Conservation (phyloP, 1,284 basidiomycete species). For the Austroboletus novae-zelandiae region DNA sequence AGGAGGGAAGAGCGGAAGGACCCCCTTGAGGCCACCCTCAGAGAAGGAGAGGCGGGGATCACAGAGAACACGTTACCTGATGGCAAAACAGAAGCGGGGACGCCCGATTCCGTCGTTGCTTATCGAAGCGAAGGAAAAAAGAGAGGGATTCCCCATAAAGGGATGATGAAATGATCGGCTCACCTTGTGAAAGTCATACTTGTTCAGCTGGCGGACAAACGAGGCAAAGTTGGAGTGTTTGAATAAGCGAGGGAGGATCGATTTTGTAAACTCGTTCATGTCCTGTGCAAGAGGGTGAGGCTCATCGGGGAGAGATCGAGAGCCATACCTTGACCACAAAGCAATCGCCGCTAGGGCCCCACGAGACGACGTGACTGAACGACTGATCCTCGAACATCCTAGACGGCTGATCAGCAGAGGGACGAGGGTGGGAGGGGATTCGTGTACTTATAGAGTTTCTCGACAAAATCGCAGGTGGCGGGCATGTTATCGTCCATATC, state of each 20-base stretch:
- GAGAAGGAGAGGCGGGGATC: constrained; percentile 11
- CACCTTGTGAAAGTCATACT: constrained; percentile 98
- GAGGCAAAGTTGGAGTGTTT: constrained; percentile 97
- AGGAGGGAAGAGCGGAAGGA: background rate
- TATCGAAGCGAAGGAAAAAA: constrained; percentile 5
- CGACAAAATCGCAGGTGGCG: constrained; percentile 88
- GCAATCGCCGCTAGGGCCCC: constrained; percentile 84
- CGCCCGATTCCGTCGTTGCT: constrained; percentile 12
- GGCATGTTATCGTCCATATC: constrained; percentile 62
- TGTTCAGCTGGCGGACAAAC: constrained; percentile 95
- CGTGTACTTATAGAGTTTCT: constrained; percentile 85
- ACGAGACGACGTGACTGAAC: constrained; percentile 77
- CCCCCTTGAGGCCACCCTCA: constrained; percentile 14
- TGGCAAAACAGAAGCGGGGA: constrained; percentile 8
- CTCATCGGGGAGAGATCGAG: constrained; percentile 3
- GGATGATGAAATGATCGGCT: constrained; percentile 17
- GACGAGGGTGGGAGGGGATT: background rate
- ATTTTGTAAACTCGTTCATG: constrained; percentile 97
- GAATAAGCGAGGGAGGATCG: constrained; percentile 92
- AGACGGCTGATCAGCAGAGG: constrained; percentile 3
- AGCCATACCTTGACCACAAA: constrained; percentile 84
- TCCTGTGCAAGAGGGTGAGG: constrained; percentile 46
- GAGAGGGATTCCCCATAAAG: constrained; percentile 1
- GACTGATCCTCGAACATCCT: constrained; percentile 87
- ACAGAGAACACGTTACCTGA: background rate